Conservation (phyloP, 257 asterid genomes). For the Haberlea rhodopensis region DNA sequence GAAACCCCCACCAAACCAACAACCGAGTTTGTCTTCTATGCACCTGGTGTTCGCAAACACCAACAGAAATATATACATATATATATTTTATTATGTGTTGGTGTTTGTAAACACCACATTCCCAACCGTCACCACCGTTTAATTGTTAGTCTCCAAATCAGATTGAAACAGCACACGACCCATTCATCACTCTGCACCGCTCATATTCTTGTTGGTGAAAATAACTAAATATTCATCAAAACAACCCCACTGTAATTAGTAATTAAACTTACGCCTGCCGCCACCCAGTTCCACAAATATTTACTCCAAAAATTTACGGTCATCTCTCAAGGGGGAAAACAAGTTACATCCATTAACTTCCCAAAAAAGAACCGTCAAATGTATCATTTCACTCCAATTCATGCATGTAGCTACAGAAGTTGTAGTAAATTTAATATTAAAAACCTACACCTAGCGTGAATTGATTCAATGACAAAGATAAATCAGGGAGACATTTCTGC, state of each 20-base stretch:
- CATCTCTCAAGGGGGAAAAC: not conserved
- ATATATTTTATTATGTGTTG: too few relatives aligned
- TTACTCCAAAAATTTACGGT: not conserved
- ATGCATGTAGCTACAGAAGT: constrained; percentile 9
- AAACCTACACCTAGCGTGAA: not conserved
- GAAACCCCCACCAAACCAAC: constrained; percentile 49
- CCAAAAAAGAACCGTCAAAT: not conserved
- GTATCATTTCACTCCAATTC: not conserved
- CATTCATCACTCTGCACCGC: constrained; percentile 37
- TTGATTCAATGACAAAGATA: constrained; percentile 5
- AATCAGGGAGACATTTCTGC: not conserved
- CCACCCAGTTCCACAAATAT: constrained; percentile 9
- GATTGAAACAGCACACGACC: constrained; percentile 48
- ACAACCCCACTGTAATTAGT: constrained; percentile 14
- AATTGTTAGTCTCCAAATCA: constrained; percentile 35
- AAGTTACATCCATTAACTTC: not conserved
- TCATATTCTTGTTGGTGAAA: constrained; percentile 33
- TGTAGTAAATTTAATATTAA: not conserved
- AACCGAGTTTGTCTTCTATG: too few relatives aligned
- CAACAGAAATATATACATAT: too few relatives aligned
- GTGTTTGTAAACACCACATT: too few relatives aligned
- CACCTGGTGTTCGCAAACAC: too few relatives aligned
- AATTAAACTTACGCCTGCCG: constrained; percentile 1
- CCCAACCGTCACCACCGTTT: constrained; percentile 46
- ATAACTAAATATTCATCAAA: constrained; percentile 22